phyloP scores from a whole-genome alignment of 192 early-diverging fungal genomes.

The Coemansia sp. region DNA sequence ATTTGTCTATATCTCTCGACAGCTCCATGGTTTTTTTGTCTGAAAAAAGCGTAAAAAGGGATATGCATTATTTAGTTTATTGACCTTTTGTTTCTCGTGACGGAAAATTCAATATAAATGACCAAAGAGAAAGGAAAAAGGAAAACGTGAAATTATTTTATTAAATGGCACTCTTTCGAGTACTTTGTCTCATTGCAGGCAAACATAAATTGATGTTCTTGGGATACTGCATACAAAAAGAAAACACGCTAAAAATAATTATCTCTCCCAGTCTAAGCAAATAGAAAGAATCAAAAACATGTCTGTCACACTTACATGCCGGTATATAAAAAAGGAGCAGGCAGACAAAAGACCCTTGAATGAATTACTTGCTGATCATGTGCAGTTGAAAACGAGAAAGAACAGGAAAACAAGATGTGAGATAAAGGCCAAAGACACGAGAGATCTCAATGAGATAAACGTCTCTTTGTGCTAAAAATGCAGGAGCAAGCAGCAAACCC shows the following conservation, averaged over 20 bases:
- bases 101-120: neutral
- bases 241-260: neutral
- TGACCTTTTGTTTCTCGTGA: slow-evolving; percentile 1
- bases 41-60: slow-evolving; percentile 3
- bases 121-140: neutral
- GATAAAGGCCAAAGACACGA: neutral
- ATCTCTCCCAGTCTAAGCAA: no score
- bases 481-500: neutral
- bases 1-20: neutral
- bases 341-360: neutral
- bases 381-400: neutral
- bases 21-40: neutral
- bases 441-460: neutral
- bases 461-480: neutral
- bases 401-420: neutral
- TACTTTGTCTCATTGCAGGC: neutral
- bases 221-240: neutral
- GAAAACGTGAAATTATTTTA: neutral
- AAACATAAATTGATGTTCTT: neutral
- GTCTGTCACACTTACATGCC: neutral
- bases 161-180: neutral
- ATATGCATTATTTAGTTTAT: no score
- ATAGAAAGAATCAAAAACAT: no score
- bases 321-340: neutral
- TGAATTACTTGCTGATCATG: neutral